Evolutionary conservation across 2,329 filamentous ascomycete species (phyloP).

Genomic region (Fusarium nodosum): DNA sequence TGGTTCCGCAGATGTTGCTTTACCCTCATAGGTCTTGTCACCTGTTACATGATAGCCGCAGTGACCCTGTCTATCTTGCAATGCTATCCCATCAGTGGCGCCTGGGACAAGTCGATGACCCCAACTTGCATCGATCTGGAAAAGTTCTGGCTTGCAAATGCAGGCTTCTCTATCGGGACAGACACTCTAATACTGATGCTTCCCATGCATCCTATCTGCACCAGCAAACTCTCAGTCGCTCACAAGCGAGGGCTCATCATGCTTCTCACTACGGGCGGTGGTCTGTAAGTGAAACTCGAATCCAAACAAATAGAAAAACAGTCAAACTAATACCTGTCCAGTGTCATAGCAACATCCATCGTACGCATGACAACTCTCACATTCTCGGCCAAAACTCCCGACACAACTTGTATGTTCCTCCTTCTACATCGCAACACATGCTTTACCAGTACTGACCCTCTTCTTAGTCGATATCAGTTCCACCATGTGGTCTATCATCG

Average conservation of each 20-base stretch:
- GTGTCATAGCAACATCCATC: constrained; percentile 59
- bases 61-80: constrained; percentile 63
- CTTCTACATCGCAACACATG: background rate
- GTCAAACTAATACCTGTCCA: constrained; percentile 19
- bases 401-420: constrained; percentile 53
- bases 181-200: constrained; percentile 62
- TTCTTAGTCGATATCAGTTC: constrained; percentile 53
- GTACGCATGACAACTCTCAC: constrained; percentile 58
- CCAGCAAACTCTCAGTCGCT: constrained; percentile 58
- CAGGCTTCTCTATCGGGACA: constrained; percentile 61
- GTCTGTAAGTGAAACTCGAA: constrained; percentile 55
- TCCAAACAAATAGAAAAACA: background rate
- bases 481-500: constrained; percentile 58
- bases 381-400: constrained; percentile 56
- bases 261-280: constrained; percentile 60
- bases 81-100: constrained; percentile 62
- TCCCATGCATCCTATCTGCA: constrained; percentile 62
- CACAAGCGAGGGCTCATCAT: constrained; percentile 59
- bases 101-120: constrained; percentile 60
- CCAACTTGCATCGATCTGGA: constrained; percentile 62
- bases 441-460: background rate
- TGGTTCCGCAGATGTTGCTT: constrained; percentile 62
- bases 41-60: constrained; percentile 62
- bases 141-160: constrained; percentile 64
- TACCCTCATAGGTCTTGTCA: constrained; percentile 58